Percentiles rank a stretch among this genome's conserved stretches.
Evolutionary conservation across 768 basidiomycete species (phyloP).

Genomic region (Cyclocybe cylindracea): DNA sequence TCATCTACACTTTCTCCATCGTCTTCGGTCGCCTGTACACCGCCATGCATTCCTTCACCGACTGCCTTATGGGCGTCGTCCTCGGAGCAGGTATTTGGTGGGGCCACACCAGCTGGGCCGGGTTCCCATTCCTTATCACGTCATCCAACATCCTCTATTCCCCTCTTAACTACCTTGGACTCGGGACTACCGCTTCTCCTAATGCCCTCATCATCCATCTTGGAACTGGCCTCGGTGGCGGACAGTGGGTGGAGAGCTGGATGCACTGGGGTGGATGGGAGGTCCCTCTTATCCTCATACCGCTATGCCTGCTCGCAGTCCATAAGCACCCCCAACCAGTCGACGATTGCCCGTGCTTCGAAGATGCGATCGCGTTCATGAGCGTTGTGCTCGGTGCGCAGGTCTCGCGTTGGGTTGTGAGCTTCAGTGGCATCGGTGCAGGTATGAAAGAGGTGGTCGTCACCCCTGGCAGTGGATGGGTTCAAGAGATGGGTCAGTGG

Average conservation of each 20-base stretch:
- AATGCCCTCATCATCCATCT: constrained; percentile 29
- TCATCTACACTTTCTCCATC: constrained; percentile 66
- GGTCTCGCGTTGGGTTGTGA: constrained; percentile 67
- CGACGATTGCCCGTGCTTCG: constrained; percentile 97
- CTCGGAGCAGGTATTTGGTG: constrained; percentile 76
- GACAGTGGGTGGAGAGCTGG: constrained; percentile 36
- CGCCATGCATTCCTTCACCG: constrained; percentile 87
- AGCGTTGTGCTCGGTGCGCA: constrained; percentile 79
- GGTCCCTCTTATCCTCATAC: constrained; percentile 64
- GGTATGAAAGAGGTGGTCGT: constrained; percentile 23
- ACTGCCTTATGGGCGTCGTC: constrained; percentile 61
- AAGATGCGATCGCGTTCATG: constrained; percentile 93
- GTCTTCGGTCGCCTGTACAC: constrained; percentile 83
- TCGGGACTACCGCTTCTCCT: constrained; percentile 17
- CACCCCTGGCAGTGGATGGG: constrained; percentile 63
- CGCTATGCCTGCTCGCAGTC: constrained; percentile 71
- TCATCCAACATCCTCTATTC: constrained; percentile 29
- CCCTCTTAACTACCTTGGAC: constrained; percentile 22
- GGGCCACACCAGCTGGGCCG: constrained; percentile 46
- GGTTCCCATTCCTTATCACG: constrained; percentile 34
- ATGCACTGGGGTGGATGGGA: constrained; percentile 39
- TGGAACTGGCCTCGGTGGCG: constrained; percentile 39
- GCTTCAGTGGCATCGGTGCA: constrained; percentile 40
- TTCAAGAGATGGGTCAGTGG: constrained; percentile 31
- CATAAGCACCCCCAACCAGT: constrained; percentile 93